Conservation (phyloP, 2,329 filamentous ascomycete genomes). For the Botrytis fabae region DNA sequence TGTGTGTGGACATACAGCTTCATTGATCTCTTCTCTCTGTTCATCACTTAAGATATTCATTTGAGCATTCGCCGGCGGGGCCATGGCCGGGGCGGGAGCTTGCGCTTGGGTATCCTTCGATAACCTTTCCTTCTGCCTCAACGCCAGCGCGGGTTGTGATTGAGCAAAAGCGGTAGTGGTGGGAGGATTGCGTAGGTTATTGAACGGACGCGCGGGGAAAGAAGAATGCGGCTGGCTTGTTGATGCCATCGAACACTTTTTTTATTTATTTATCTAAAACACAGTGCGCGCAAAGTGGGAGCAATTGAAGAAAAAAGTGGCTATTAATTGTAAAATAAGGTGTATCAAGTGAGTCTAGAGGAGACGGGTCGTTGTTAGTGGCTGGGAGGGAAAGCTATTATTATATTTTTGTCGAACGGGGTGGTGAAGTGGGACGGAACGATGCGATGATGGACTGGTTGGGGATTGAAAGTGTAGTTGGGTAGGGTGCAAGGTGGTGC, state of each 20-base stretch:
- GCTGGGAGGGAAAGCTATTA: conserved; percentile 8
- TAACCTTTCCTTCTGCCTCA: conserved; percentile 40
- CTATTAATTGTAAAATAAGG: conserved; percentile 2
- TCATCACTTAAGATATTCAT: conserved; percentile 69
- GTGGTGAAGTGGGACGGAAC: conserved; percentile 15
- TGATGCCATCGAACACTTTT: conserved; percentile 43
- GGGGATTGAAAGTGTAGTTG: background rate
- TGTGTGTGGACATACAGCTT: conserved; percentile 67
- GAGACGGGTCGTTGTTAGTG: conserved; percentile 7
- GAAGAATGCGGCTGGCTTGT: conserved; percentile 51
- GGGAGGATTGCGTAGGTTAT: conserved; percentile 41
- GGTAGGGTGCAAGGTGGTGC: background rate
- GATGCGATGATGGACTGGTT: conserved; percentile 9
- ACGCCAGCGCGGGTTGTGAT: conserved; percentile 35
- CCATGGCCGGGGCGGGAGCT: conserved; percentile 18
- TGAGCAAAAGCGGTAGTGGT: conserved; percentile 38
- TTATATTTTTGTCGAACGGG: conserved; percentile 16
- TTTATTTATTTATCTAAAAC: background rate
- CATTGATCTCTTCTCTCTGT: conserved; percentile 88
- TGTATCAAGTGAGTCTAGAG: conserved; percentile 10
- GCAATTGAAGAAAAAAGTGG: conserved; percentile 13
- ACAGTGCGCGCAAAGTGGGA: conserved; percentile 11
- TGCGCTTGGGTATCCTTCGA: conserved; percentile 29
- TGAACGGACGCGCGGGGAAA: conserved; percentile 48
- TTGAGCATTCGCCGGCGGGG: conserved; percentile 28